Base-by-base conservation (phyloP, 441 rosid genomes). In the Populus hybrid region DNA sequence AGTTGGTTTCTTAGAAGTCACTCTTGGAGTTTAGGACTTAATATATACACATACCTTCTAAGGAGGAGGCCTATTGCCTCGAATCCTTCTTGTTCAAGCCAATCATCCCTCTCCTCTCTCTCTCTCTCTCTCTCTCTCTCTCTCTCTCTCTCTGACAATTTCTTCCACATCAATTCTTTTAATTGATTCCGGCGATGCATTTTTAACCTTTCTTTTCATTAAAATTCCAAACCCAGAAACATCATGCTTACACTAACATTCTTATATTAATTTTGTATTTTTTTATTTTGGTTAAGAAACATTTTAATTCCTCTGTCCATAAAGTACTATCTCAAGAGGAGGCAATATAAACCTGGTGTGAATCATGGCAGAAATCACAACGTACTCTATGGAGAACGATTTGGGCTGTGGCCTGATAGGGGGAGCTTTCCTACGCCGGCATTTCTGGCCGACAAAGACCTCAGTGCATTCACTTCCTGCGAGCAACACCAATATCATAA, bases 1-100 rank as follows among this genome's bases (percentile, higher is more conserved):
- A 84, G 88, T 77, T 72, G 81, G 88, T 92, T 88, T 86, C 97
- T 88, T 91, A 87, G 81, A 90, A 91, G 89, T 88, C 90, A 88
- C 94, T 87, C 91, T 77, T 74, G 77, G 76, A 82, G 87, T 78
- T 81, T 82, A 64, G 71, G 68, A 70, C 76, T 84, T 80, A 81
- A 74, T 75, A 71, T 38, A 70, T 70, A 67, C 34, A 32, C 84
- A 72, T 75, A 67, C 26, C 78, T 46, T 69, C 69, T 14, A 69
- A 23, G 57, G 81, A 74, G 66, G 63, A 40, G 40, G 72, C 81
- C 81, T 79, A 80, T 84, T 71, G 72, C 87, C 80, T 82, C 76
- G 75, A 82, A 89, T 73, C 87, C 88, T 86, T 88, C 82, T n/a
- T 81, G 11, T 86, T 80, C 86, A 83, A 82, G 87, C 81, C 83